Evolutionary conservation across 2,329 filamentous ascomycete genomes (phyloP).

Genomic region (Pseudocercospora pini-densiflorae): DNA sequence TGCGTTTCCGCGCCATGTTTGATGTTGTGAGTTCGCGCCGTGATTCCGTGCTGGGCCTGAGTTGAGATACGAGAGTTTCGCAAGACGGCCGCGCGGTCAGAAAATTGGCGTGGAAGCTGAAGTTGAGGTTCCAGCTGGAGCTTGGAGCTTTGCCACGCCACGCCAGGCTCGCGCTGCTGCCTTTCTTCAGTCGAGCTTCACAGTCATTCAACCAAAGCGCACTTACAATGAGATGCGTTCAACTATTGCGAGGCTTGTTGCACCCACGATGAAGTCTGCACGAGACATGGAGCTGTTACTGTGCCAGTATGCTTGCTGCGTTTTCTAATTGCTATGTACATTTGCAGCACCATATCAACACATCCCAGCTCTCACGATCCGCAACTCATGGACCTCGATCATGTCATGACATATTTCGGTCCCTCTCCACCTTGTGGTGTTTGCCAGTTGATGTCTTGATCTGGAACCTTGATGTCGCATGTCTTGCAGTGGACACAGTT

Average conservation of each 20-base stretch:
- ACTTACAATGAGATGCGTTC: too few species aligned
- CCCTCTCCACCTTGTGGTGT: conserved; percentile 86
- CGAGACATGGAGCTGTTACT: neutral
- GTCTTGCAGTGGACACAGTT: conserved; percentile 99
- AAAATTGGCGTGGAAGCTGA: neutral
- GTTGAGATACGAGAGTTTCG: neutral
- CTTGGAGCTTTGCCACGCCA: neutral
- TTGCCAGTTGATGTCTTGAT: conserved; percentile 93
- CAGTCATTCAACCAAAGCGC: neutral
- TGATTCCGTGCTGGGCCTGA: neutral
- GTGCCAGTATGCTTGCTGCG: neutral
- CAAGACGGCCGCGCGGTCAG: neutral
- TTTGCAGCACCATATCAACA: neutral
- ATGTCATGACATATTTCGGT: conserved; percentile 67
- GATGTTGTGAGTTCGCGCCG: neutral
- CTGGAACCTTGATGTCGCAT: conserved; percentile 96
- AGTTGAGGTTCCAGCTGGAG: neutral
- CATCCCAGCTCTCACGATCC: neutral
- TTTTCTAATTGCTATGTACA: neutral
- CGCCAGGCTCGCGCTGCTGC: neutral
- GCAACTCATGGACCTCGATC: neutral
- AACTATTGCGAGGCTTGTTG: too few species aligned
- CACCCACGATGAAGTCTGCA: neutral
- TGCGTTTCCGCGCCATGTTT: neutral
- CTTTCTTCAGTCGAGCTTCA: neutral